Evolutionary conservation across 225 moss, liverwort and hornwort genomes (phyloP).

Genomic region (Physcomitrellopsis africana): DNA sequence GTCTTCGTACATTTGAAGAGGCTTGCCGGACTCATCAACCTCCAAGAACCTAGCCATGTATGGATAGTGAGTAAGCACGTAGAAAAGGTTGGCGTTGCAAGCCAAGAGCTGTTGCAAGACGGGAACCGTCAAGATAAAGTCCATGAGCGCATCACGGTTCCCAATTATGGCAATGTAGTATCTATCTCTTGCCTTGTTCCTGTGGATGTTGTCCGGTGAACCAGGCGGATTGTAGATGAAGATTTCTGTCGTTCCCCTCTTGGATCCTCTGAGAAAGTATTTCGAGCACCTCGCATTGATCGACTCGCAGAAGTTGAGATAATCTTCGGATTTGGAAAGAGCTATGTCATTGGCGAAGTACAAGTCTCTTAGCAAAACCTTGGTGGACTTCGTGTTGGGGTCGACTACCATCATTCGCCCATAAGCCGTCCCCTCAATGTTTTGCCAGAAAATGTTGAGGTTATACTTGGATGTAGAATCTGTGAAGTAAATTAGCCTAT

Average conservation of each 20-base stretch:
- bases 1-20: constrained; percentile 51
- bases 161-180: constrained; percentile 46
- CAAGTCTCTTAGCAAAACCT: constrained; percentile 37
- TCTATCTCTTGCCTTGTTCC: constrained; percentile 30
- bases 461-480: constrained; percentile 45
- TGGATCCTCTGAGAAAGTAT: constrained; percentile 44
- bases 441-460: background rate
- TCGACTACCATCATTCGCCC: constrained; percentile 62
- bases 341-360: constrained; percentile 63
- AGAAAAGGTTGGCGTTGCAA: background rate
- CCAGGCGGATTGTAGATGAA: constrained; percentile 54
- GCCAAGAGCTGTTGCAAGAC: constrained; percentile 26
- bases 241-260: constrained; percentile 40
- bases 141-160: constrained; percentile 23
- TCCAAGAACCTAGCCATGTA: constrained; percentile 33
- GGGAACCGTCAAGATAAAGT: constrained; percentile 26
- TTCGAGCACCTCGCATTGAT: constrained; percentile 8
- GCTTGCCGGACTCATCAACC: constrained; percentile 45
- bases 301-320: constrained; percentile 48
- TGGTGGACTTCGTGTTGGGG: constrained; percentile 39
- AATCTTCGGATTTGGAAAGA: constrained; percentile 48
- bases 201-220: constrained; percentile 58
- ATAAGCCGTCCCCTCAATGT: constrained; percentile 39
- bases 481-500: constrained; percentile 58
- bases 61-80: background rate